A percentile compares a stretch with the other conserved stretches of the same genome.
These are phyloP conservation scores for Dimargaris verticillata DNA, from an alignment of 192 early-diverging fungal genomes.

Conservation along the genomic window DNA sequence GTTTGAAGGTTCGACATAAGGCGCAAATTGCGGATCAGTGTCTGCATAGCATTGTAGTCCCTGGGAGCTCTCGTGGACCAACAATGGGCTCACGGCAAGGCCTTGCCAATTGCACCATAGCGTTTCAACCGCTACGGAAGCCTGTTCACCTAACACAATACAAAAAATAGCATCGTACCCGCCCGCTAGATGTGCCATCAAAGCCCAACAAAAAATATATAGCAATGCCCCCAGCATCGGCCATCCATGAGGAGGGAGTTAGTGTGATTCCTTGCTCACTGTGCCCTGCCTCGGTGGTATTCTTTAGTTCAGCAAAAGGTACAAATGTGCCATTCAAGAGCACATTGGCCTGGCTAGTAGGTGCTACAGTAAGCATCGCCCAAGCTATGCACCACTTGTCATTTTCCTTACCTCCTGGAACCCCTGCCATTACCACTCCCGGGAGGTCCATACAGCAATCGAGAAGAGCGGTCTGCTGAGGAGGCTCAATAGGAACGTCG, in stretches of 20 bases:
- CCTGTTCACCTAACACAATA: conserved; percentile 39
- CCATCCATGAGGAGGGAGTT: no score
- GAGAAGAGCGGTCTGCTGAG: conserved; percentile 67
- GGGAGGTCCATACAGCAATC: conserved; percentile 62
- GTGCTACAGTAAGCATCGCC: background rate
- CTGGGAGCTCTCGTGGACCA: conserved; percentile 45
- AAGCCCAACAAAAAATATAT: background rate
- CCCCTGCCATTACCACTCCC: conserved; percentile 82
- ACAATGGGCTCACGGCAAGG: conserved; percentile 66
- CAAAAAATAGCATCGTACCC: conserved; percentile 97
- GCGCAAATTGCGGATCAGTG: no score
- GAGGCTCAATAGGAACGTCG: conserved; percentile 78
- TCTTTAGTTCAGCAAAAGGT: background rate
- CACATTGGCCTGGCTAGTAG: background rate
- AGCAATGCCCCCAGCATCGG: no score
- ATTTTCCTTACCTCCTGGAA: conserved; percentile 66
- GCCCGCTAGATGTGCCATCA: conserved; percentile 41
- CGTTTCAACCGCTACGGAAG: conserved; percentile 30
- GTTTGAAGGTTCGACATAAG: no score
- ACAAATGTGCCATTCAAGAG: background rate
- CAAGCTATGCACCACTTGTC: background rate
- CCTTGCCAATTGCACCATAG: conserved; percentile 57
- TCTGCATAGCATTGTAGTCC: no score
- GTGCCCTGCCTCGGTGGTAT: no score
- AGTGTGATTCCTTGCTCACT: no score